phyloP scores from a whole-genome alignment of 1,139 yeast genomes.

The Candida gigantensis region DNA sequence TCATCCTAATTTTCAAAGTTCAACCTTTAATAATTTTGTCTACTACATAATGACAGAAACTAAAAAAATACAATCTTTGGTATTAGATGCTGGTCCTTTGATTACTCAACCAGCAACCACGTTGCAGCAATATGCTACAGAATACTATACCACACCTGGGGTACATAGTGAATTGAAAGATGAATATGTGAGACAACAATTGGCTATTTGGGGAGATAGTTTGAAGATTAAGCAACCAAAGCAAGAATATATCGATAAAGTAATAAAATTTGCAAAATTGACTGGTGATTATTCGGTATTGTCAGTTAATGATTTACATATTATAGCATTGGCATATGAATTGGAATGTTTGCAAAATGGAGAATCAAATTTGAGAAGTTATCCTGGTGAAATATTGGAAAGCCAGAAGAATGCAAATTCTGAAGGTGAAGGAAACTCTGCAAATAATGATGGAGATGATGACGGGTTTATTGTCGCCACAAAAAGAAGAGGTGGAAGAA shows the following conservation, averaged over 20 bases:
- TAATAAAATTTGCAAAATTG: conserved; percentile 72
- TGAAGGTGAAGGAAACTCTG: conserved; percentile 9
- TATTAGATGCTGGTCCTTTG: conserved; percentile 93
- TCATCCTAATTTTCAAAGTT: no score
- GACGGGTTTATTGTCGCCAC: conserved; percentile 15
- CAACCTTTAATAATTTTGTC: no score
- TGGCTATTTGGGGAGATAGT: conserved; percentile 73
- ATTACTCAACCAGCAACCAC: conserved; percentile 83
- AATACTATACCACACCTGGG: conserved; percentile 87
- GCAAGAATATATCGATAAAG: conserved; percentile 60
- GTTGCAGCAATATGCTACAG: conserved; percentile 65
- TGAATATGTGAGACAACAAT: conserved; percentile 76
- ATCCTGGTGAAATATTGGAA: conserved; percentile 60
- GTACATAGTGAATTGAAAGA: conserved; percentile 86
- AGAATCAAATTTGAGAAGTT: conserved; percentile 65
- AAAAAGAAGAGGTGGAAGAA: conserved; percentile 64
- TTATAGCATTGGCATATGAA: conserved; percentile 89
- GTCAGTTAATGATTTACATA: conserved; percentile 87
- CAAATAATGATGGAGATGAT: conserved; percentile 10
- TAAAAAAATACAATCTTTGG: conserved; percentile 51
- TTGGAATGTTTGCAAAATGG: conserved; percentile 69
- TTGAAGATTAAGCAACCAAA: conserved; percentile 75
- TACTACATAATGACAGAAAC: conserved; percentile 12
- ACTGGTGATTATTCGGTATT: conserved; percentile 92
- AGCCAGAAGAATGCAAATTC: conserved; percentile 12